Evolutionary conservation across 2,329 filamentous ascomycete genomes (phyloP), one percentile per base, ranked within the genome.

Genomic region (Coniochaeta sp.): DNA sequence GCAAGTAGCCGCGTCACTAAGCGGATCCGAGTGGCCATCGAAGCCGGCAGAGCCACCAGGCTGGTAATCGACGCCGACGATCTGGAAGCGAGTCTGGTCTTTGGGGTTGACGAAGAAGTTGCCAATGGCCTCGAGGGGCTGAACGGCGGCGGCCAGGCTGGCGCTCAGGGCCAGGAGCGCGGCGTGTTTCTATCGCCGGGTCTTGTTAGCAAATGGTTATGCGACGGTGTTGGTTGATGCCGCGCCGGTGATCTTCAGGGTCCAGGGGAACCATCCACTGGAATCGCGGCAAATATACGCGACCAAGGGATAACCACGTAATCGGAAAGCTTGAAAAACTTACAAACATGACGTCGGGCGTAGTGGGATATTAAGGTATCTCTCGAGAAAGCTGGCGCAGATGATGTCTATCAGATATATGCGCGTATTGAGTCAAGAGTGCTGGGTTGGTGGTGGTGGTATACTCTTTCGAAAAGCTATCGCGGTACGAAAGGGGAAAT

Each of bases 11-110:
- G 70, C 70, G 63, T 85, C 66, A 61, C 79, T 84, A 30, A 86
- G 73, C 28, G 83, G 80, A 62, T 86, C 83, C 13, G 68, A 64
- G 1, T 60, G 59, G 46, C 81, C 78, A 60, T 84, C 69, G 68
- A 83, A 85, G 46, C 78, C 82, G 42, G 82, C 74, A 55, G 78
- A 80, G 56, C 84, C 84, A 55, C 82, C 83, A 40, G 83, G 83
- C 65, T 87, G 84, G 69, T 87, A 87, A 63, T 83, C 84, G 58
- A 84, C 76, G 59, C 84, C 84, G 49, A 85, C 75, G 54, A 87
- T 75, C 70, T 86, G 80, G 68, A 86, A 85, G 55, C 76, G 77
- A 61, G 81, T 72, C 54, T 80, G 79, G 20, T 74, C 79, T 53
- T 69, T 67, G 38, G 77, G 70, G 67, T 85, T 82, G 65, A 85